Conservation (phyloP, 345 rosid genomes). For the Litchi chinensis region DNA sequence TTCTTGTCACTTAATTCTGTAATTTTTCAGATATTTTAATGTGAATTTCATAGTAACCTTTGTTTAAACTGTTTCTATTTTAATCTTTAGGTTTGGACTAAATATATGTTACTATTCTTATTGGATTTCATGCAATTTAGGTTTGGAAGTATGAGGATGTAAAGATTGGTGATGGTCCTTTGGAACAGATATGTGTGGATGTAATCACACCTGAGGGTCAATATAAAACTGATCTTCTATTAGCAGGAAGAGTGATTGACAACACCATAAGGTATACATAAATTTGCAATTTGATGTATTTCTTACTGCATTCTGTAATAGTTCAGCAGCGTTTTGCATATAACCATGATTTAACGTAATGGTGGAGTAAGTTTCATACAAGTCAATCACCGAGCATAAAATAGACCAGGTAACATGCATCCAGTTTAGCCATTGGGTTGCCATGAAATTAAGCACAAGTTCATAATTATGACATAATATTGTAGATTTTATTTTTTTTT, state of each 20-base stretch:
- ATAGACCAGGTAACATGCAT: neutral
- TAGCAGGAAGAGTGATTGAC: conserved; percentile 59
- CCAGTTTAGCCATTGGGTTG: neutral
- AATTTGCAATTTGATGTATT: conserved; percentile 14
- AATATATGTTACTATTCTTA: neutral
- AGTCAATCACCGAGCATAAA: neutral
- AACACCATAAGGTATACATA: conserved; percentile 61
- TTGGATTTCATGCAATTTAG: conserved; percentile 32
- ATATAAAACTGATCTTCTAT: conserved; percentile 39
- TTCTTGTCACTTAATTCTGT: neutral
- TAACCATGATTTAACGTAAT: neutral
- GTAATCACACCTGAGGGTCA: conserved; percentile 58
- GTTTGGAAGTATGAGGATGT: conserved; percentile 61
- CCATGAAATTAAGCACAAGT: neutral
- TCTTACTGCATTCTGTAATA: conserved; percentile 12
- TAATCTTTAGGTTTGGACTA: neutral
- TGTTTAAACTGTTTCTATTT: neutral
- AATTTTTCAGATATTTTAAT: no score
- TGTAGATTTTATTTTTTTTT: neutral
- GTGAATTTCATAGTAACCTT: neutral
- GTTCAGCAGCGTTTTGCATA: neutral
- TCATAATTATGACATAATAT: conserved; percentile 6
- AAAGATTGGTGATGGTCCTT: conserved; percentile 47
- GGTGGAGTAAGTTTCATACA: neutral
- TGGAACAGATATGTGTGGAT: conserved; percentile 45